Percentiles rank a stretch among this genome's conserved stretches.
These are phyloP conservation scores for Trichoderma brevicompactum DNA, from an alignment of 2,329 filamentous ascomycete species.

Conservation along the genomic window DNA sequence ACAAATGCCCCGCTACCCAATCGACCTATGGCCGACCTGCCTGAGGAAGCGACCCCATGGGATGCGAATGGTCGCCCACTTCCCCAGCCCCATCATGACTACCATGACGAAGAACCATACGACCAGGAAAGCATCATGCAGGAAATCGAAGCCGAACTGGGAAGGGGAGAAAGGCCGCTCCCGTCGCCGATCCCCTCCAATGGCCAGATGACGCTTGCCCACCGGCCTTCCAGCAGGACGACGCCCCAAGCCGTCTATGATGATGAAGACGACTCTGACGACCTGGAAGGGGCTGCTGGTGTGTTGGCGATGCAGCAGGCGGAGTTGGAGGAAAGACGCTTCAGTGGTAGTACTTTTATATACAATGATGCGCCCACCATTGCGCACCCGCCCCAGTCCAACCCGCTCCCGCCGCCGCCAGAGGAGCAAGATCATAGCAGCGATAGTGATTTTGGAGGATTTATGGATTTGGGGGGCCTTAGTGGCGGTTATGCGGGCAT, in stretches of 20 bases:
- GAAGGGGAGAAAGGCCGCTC: constrained; percentile 44
- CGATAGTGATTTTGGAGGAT: constrained; percentile 69
- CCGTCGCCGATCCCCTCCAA: constrained; percentile 44
- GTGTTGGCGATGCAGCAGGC: constrained; percentile 82
- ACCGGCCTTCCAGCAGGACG: constrained; percentile 26
- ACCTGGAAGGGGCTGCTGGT: constrained; percentile 84
- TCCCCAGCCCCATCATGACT: constrained; percentile 18
- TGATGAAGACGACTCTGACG: constrained; percentile 72
- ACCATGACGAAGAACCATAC: constrained; percentile 45
- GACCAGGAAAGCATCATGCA: constrained; percentile 60
- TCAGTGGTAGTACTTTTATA: constrained; percentile 41
- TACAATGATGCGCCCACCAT: constrained; percentile 37
- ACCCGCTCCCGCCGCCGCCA: constrained; percentile 50
- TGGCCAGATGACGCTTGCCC: constrained; percentile 51
- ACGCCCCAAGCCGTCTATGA: constrained; percentile 36
- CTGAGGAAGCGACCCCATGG: constrained; percentile 50
- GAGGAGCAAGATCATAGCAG: constrained; percentile 59
- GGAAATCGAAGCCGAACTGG: constrained; percentile 61
- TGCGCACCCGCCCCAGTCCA: constrained; percentile 34
- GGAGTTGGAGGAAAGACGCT: constrained; percentile 72
- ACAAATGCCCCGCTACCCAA: constrained; percentile 65
- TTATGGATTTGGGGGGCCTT: constrained; percentile 73
- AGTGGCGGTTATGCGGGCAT: constrained; percentile 70
- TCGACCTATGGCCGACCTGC: constrained; percentile 52
- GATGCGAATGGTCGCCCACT: constrained; percentile 42